These are phyloP conservation scores for Colletotrichum eremochloae DNA, from an alignment of 2,329 filamentous ascomycete species.

Conservation along the genomic window DNA sequence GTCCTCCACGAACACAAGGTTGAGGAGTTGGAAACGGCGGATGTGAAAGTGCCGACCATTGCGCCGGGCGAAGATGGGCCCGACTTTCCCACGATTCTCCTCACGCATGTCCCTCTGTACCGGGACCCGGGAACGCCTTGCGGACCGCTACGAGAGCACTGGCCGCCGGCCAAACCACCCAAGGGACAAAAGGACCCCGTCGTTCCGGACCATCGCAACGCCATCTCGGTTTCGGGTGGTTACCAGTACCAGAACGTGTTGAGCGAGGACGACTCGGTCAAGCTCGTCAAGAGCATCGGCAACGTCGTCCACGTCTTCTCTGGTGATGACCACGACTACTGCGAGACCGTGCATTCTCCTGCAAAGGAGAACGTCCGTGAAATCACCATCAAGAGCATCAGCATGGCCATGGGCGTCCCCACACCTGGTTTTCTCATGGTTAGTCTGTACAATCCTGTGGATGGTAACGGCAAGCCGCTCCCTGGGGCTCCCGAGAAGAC, in stretches of 20 bases:
- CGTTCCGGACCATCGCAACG: slow-evolving; percentile 77
- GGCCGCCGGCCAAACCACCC: slow-evolving; percentile 76
- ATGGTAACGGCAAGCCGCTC: slow-evolving; percentile 66
- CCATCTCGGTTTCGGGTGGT: slow-evolving; percentile 81
- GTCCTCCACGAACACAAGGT: slow-evolving; percentile 70
- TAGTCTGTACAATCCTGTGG: slow-evolving; percentile 93
- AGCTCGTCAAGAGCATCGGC: slow-evolving; percentile 82
- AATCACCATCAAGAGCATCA: slow-evolving; percentile 95
- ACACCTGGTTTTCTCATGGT: slow-evolving; percentile 89
- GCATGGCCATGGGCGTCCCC: slow-evolving; percentile 95
- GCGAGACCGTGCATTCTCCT: slow-evolving; percentile 84
- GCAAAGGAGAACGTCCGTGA: slow-evolving; percentile 77
- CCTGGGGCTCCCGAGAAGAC: slow-evolving; percentile 65
- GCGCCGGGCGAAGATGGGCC: slow-evolving; percentile 60
- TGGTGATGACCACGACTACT: slow-evolving; percentile 98
- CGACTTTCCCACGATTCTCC: slow-evolving; percentile 87
- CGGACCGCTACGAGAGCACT: slow-evolving; percentile 86
- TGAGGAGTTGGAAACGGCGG: slow-evolving; percentile 62
- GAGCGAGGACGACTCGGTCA: slow-evolving; percentile 79
- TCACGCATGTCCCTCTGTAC: slow-evolving; percentile 93
- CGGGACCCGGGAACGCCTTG: slow-evolving; percentile 87
- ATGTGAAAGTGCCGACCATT: slow-evolving; percentile 55
- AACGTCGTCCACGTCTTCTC: slow-evolving; percentile 91
- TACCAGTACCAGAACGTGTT: slow-evolving; percentile 99
- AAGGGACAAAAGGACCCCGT: slow-evolving; percentile 68